phyloP scores from a whole-genome alignment of 108 stramenopile species.

The Fistulifera solaris region DNA sequence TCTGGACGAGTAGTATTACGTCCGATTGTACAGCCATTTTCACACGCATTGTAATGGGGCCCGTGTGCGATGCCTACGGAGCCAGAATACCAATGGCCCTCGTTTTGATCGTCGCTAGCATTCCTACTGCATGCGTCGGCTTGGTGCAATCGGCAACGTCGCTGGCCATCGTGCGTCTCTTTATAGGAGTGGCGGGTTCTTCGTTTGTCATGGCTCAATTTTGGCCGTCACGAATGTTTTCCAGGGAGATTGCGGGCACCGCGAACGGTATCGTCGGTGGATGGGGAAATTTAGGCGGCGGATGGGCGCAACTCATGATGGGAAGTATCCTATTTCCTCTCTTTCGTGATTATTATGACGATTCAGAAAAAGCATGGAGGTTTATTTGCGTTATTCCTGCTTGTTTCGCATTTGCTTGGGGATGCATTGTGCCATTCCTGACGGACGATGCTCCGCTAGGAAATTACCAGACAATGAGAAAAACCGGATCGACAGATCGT shows the following conservation, averaged over 20 bases:
- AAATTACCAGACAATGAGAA: conserved; percentile 49
- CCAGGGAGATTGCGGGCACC: conserved; percentile 48
- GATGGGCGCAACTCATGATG: conserved; percentile 42
- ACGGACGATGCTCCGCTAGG: conserved; percentile 65
- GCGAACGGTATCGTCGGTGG: conserved; percentile 69
- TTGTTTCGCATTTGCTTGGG: conserved; percentile 25
- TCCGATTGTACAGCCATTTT: conserved; percentile 62
- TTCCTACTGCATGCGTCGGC: conserved; percentile 63
- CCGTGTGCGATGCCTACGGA: conserved; percentile 74
- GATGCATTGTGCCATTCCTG: conserved; percentile 26
- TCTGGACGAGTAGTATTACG: conserved; percentile 68
- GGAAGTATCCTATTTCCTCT: conserved; percentile 37
- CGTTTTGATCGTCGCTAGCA: conserved; percentile 42
- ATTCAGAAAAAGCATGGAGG: conserved; percentile 55
- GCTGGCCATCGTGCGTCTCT: conserved; percentile 50
- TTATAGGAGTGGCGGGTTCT: conserved; percentile 55
- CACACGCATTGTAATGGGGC: conserved; percentile 63
- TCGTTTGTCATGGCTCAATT: conserved; percentile 69
- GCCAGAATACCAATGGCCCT: conserved; percentile 54
- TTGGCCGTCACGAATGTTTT: conserved; percentile 68
- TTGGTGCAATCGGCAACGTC: conserved; percentile 38
- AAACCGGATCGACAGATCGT: conserved; percentile 37
- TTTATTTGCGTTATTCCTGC: conserved; percentile 61
- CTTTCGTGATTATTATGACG: conserved; percentile 23
- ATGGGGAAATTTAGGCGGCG: conserved; percentile 78